Evolutionary conservation across 2,329 filamentous ascomycete species (phyloP).

Genomic region (Tolypocladium ophioglossoides): DNA sequence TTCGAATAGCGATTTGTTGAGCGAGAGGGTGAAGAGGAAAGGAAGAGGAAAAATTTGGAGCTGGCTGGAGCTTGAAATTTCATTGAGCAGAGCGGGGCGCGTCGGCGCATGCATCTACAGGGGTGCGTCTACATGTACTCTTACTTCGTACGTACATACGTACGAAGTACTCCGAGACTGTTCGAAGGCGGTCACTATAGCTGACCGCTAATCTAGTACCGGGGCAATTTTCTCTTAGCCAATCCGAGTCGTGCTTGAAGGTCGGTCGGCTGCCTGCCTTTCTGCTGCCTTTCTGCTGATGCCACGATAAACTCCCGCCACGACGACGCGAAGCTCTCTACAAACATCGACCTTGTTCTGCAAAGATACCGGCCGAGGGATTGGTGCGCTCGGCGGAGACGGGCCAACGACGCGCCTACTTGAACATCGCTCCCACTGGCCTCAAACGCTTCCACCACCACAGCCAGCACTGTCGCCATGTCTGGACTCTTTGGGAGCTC

Average conservation of each 20-base stretch:
- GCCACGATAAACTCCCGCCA: neutral
- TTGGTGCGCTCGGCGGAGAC: neutral
- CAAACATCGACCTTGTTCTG: neutral
- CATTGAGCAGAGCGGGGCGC: slow-evolving; percentile 12
- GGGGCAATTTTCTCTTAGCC: slow-evolving; percentile 7
- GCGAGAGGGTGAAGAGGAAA: slow-evolving; percentile 59
- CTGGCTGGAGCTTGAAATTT: slow-evolving; percentile 11
- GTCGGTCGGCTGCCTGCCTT: slow-evolving; percentile 5
- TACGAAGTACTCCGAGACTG: no score
- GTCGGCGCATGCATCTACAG: slow-evolving; percentile 7
- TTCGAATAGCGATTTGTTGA: slow-evolving; percentile 99
- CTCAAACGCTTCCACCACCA: slow-evolving; percentile 3
- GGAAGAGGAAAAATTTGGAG: slow-evolving; percentile 11
- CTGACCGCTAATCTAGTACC: slow-evolving; percentile 2
- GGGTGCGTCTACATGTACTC: slow-evolving; percentile 7
- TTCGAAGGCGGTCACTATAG: no score
- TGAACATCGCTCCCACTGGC: neutral
- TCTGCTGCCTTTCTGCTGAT: neutral
- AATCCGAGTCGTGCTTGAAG: slow-evolving; percentile 14
- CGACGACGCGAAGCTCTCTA: neutral
- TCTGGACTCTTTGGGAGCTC: slow-evolving; percentile 49
- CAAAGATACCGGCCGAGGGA: neutral
- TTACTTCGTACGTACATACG: no score
- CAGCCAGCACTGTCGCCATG: slow-evolving; percentile 35
- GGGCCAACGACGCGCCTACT: neutral